phyloP scores from a whole-genome alignment of 176 grass and related monocot genomes.

The Melocanna baccifera region DNA sequence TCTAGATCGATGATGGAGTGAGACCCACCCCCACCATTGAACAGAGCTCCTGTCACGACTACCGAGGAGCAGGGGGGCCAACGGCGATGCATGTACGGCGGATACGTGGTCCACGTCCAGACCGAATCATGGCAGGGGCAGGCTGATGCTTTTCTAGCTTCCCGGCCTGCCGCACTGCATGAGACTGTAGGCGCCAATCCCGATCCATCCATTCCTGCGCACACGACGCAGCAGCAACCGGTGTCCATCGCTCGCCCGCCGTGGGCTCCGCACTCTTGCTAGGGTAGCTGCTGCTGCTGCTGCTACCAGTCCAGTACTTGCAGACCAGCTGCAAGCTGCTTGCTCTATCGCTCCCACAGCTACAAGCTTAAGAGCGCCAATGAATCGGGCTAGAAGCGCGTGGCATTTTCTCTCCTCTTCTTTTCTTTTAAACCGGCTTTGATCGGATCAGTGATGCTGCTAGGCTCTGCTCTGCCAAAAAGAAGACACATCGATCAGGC shows the following conservation, averaged over 20 bases:
- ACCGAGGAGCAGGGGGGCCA: not conserved
- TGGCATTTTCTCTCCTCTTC: not conserved
- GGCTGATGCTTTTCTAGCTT: not conserved
- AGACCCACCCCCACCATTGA: not conserved
- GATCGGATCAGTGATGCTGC: not conserved
- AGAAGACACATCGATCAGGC: not conserved
- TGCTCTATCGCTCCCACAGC: not conserved
- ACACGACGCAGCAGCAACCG: not conserved
- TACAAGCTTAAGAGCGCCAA: not conserved
- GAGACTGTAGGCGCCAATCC: slow-evolving; percentile 40
- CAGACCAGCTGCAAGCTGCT: not conserved
- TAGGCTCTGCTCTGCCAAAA: not conserved
- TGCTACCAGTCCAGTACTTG: not conserved
- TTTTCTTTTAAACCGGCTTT: not conserved
- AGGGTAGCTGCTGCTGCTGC: not conserved
- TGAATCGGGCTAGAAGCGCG: not conserved
- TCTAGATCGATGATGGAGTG: not conserved
- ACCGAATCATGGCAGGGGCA: slow-evolving; percentile 16
- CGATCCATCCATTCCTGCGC: not conserved
- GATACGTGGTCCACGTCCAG: not conserved
- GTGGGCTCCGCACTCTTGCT: not conserved
- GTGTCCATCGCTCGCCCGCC: not conserved
- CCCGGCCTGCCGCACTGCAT: slow-evolving; percentile 6
- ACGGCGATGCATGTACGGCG: not conserved
- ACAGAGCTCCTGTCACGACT: not conserved